Percentiles rank a stretch among this genome's conserved stretches.
phyloP scores from a whole-genome alignment of 805 yeast species.

The Pichia eremophila region DNA sequence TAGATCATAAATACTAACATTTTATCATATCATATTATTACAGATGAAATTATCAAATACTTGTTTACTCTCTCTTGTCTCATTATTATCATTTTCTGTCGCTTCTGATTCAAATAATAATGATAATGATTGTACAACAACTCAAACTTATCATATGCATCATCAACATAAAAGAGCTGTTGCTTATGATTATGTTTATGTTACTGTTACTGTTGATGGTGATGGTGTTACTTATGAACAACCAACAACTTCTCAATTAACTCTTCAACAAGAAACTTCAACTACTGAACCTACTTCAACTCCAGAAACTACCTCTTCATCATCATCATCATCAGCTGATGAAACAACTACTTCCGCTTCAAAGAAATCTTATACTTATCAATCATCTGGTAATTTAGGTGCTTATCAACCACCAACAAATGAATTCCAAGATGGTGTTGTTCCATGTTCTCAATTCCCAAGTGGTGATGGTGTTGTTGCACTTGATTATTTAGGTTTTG shows the following conservation, averaged over 20 bases:
- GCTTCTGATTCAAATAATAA: slow-evolving; percentile 32
- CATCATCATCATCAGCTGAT: slow-evolving; percentile 26
- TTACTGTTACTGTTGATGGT: slow-evolving; percentile 44
- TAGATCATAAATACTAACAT: neutral
- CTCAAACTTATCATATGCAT: slow-evolving; percentile 40
- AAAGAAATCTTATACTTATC: slow-evolving; percentile 28
- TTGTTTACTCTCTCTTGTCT: slow-evolving; percentile 18
- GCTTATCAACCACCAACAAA: slow-evolving; percentile 47
- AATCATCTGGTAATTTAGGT: slow-evolving; percentile 47
- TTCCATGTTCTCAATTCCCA: slow-evolving; percentile 64
- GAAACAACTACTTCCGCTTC: slow-evolving; percentile 19
- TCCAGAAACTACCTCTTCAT: slow-evolving; percentile 20
- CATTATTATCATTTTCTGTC: slow-evolving; percentile 17
- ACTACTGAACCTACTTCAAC: slow-evolving; percentile 23
- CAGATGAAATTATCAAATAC: slow-evolving; percentile 19
- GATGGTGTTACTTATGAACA: slow-evolving; percentile 37
- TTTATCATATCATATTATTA: neutral
- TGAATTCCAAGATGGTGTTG: slow-evolving; percentile 63
- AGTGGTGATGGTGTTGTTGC: slow-evolving; percentile 77
- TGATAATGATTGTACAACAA: slow-evolving; percentile 32
- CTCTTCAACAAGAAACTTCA: slow-evolving; percentile 15
- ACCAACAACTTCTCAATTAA: slow-evolving; percentile 11
- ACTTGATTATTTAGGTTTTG: slow-evolving; percentile 61
- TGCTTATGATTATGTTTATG: slow-evolving; percentile 38
- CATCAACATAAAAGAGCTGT: slow-evolving; percentile 53